These are phyloP conservation scores for Claviceps cyperi DNA, from an alignment of 2,329 filamentous ascomycete species.

Conservation along the genomic window DNA sequence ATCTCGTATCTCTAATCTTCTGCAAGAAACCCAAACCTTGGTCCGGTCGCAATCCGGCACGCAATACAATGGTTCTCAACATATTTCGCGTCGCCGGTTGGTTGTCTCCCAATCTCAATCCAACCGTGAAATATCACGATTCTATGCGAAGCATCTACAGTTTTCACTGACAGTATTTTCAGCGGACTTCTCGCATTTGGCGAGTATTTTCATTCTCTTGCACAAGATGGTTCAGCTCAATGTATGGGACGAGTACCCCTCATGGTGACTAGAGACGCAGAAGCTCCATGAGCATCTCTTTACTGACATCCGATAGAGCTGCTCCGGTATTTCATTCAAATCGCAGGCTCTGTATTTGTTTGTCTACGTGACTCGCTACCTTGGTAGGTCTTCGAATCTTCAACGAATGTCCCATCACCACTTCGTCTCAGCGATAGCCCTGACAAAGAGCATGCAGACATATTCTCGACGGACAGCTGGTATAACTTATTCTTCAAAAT, in stretches of 20 bases:
- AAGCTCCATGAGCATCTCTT: background rate
- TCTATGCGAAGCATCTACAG: constrained; percentile 5
- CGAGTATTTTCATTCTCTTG: constrained; percentile 85
- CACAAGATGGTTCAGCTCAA: constrained; percentile 94
- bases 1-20: background rate
- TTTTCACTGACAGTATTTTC: constrained; percentile 11
- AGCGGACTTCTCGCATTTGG: constrained; percentile 93
- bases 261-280: constrained; percentile 6
- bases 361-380: constrained; percentile 86
- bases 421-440: background rate
- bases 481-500: constrained; percentile 97
- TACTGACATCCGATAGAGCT: constrained; percentile 50
- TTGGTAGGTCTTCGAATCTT: constrained; percentile 40
- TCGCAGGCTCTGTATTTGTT: constrained; percentile 90
- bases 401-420: background rate
- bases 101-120: constrained; percentile 10
- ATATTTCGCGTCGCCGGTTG: constrained; percentile 43
- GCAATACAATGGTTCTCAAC: constrained; percentile 35
- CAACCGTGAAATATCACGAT: constrained; percentile 1
- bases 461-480: constrained; percentile 69
- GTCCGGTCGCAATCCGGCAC: background rate
- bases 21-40: background rate
- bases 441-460: constrained; percentile 37
- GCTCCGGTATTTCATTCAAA: constrained; percentile 96
- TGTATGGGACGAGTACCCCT: constrained; percentile 34